Percentiles rank a stretch among this genome's conserved stretches.
Evolutionary conservation across 2,329 filamentous ascomycete species (phyloP).

Genomic region (Aspergillus neotritici): DNA sequence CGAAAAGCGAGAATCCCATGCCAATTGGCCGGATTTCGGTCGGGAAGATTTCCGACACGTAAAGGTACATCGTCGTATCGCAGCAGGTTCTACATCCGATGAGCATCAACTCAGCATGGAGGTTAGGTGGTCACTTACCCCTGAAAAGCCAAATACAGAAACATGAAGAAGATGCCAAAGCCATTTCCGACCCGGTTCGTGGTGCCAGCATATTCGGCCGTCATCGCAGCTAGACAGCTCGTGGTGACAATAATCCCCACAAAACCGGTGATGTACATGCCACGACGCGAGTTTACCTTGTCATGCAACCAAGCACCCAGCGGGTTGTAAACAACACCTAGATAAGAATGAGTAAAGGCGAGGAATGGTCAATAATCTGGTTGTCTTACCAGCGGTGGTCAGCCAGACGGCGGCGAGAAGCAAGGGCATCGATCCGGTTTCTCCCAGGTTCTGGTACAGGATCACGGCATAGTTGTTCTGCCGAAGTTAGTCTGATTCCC

Average conservation of each 20-base stretch:
- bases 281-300: constrained; percentile 34
- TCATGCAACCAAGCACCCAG: constrained; percentile 35
- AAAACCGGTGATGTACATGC: constrained; percentile 41
- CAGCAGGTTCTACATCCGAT: constrained; percentile 35
- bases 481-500: not conserved
- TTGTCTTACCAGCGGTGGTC: constrained; percentile 39
- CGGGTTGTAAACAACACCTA: constrained; percentile 38
- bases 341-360: constrained; percentile 10
- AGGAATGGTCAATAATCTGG: not conserved
- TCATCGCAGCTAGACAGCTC: constrained; percentile 37
- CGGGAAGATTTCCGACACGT: constrained; percentile 44
- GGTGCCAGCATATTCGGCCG: constrained; percentile 35
- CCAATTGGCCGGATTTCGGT: constrained; percentile 49
- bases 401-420: constrained; percentile 43
- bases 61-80: constrained; percentile 46
- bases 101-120: constrained; percentile 1
- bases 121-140: constrained; percentile 24
- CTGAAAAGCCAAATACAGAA: constrained; percentile 47
- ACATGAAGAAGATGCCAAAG: constrained; percentile 40
- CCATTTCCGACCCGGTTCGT: constrained; percentile 37
- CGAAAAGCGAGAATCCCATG: constrained; percentile 49
- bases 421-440: constrained; percentile 40
- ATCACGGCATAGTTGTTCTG: constrained; percentile 47
- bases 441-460: constrained; percentile 41
- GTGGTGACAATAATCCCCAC: constrained; percentile 38